Evolutionary conservation across 2,329 filamentous ascomycete genomes (phyloP).

Genomic region (Nannizzia gypsea): DNA sequence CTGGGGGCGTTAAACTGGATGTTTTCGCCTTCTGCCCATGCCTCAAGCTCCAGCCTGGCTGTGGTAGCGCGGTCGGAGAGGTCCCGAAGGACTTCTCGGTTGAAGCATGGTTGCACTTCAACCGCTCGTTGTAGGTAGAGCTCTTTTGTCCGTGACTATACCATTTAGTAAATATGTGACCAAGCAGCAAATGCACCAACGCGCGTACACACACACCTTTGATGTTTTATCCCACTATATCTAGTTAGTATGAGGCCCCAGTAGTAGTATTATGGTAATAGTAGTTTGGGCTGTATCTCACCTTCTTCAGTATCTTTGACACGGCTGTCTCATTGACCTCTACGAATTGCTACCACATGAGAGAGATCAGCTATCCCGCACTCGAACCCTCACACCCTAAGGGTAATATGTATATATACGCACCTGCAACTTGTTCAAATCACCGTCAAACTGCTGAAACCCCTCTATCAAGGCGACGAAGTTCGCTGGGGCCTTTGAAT

Average conservation of each 20-base stretch:
- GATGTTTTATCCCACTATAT: slow-evolving; percentile 92
- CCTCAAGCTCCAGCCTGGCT: slow-evolving; percentile 85
- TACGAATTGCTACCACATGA: slow-evolving; percentile 66
- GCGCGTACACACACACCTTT: slow-evolving; percentile 46
- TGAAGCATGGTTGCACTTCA: slow-evolving; percentile 97
- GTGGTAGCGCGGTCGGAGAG: slow-evolving; percentile 94
- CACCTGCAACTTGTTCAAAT: slow-evolving; percentile 82
- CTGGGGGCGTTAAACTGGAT: slow-evolving; percentile 59
- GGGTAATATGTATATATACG: slow-evolving; percentile 18
- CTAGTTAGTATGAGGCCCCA: slow-evolving; percentile 9
- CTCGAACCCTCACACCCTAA: not conserved
- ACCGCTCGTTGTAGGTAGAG: slow-evolving; percentile 91
- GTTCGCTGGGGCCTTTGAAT: slow-evolving; percentile 79
- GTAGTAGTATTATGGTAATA: not conserved
- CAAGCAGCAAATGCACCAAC: not conserved
- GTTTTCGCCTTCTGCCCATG: slow-evolving; percentile 93
- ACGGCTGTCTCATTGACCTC: slow-evolving; percentile 97
- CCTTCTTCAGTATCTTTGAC: slow-evolving; percentile 96
- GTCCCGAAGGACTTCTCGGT: slow-evolving; percentile 90
- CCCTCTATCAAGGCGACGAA: slow-evolving; percentile 93
- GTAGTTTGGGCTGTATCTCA: slow-evolving; percentile 24
- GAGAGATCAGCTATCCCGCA: slow-evolving; percentile 8
- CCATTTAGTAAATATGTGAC: not conserved
- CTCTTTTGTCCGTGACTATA: slow-evolving; percentile 83
- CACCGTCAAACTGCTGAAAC: slow-evolving; percentile 92